These are phyloP conservation scores for Plasmodium knowlesi DNA, from an alignment of 169 alveolate genomes.

Conservation along the genomic window DNA sequence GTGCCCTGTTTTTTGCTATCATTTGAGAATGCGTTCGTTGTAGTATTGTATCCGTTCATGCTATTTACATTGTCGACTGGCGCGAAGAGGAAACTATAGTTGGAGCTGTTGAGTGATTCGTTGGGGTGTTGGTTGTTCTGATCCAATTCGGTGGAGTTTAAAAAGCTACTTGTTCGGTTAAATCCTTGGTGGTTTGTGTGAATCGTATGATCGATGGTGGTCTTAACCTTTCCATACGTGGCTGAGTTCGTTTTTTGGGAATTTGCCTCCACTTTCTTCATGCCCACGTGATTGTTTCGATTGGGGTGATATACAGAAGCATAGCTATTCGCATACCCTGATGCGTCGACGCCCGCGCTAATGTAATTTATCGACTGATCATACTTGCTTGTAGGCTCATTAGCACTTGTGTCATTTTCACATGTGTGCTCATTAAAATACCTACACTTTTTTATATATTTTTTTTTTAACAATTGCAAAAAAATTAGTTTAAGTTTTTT, in stretches of 20 bases:
- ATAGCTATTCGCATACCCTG: not conserved
- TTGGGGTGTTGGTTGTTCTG: not conserved
- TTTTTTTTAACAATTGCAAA: slow-evolving; percentile 51
- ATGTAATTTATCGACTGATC: slow-evolving; percentile 3
- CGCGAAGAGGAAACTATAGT: not conserved
- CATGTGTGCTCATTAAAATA: slow-evolving; percentile 64
- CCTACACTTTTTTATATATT: slow-evolving; percentile 52
- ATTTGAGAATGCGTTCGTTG: not conserved
- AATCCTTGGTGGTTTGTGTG: not conserved
- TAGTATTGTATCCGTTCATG: not conserved
- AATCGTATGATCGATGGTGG: not conserved
- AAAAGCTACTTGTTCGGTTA: not conserved
- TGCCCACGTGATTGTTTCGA: not conserved
- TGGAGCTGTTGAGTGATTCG: not conserved
- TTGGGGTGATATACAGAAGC: not conserved
- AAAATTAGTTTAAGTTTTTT: slow-evolving; percentile 31
- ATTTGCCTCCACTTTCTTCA: not conserved
- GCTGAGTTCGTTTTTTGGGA: not conserved
- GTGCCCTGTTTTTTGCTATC: not conserved
- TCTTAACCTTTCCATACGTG: not conserved
- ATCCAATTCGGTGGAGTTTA: not conserved
- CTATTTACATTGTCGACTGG: not conserved
- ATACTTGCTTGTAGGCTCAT: not conserved
- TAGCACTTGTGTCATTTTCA: slow-evolving; percentile 11
- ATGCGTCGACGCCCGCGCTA: not conserved